phyloP scores from a whole-genome alignment of 148 eudicot genomes.

The Rhododendron ovatum region DNA sequence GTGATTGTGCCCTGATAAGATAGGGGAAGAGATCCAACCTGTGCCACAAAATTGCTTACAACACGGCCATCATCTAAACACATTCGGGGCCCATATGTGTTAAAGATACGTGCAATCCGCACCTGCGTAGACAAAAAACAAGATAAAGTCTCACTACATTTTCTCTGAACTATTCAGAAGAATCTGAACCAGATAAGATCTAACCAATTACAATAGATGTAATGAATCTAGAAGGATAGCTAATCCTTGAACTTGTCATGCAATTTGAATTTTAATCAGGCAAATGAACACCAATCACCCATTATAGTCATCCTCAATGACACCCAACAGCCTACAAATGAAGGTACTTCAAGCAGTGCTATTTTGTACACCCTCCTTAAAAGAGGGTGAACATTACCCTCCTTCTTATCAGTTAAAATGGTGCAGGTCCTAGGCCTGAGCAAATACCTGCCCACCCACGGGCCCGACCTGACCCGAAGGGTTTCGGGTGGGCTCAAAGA shows the following conservation, averaged over 20 bases:
- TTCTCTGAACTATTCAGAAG: neutral
- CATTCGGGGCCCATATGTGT: constrained; percentile 88
- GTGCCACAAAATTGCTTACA: constrained; percentile 86
- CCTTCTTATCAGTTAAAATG: too few relatives aligned
- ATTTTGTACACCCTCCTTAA: too few relatives aligned
- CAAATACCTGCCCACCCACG: too few relatives aligned
- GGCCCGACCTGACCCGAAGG: too few relatives aligned
- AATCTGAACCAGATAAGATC: neutral
- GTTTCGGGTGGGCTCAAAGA: too few relatives aligned
- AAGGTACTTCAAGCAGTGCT: neutral
- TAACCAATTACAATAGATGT: neutral
- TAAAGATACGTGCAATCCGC: constrained; percentile 83
- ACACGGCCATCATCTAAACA: constrained; percentile 90
- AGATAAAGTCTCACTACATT: neutral
- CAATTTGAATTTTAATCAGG: neutral
- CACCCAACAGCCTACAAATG: neutral
- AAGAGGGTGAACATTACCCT: too few relatives aligned
- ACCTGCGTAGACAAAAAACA: constrained; percentile 37
- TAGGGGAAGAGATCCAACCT: constrained; percentile 35
- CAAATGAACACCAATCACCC: neutral
- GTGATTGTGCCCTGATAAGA: neutral
- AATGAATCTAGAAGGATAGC: neutral
- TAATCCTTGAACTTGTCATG: neutral
- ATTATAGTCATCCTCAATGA: neutral
- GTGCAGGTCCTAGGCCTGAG: too few relatives aligned